Conservation (phyloP, 1,284 basidiomycete genomes). For the Athelia psychrophila region DNA sequence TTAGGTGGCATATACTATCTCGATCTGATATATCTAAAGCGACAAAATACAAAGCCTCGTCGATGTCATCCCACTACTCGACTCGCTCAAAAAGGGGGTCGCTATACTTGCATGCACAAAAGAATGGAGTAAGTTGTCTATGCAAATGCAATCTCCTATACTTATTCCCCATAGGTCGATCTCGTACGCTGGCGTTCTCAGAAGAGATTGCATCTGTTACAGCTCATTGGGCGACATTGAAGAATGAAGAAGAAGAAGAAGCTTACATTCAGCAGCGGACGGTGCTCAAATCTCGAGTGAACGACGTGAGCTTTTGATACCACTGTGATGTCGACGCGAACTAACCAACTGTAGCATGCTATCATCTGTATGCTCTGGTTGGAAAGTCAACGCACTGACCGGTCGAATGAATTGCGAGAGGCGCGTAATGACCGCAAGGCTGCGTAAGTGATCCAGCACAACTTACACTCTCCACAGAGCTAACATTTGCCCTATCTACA, state of each 20-base stretch:
- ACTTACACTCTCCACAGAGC: slow-evolving; percentile 2
- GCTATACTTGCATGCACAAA: not conserved
- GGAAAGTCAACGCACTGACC: slow-evolving; percentile 4
- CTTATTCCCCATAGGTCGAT: too few relatives aligned
- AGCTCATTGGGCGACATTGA: too few relatives aligned
- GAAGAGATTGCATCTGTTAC: too few relatives aligned
- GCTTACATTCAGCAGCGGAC: too few relatives aligned
- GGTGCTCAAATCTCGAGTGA: too few relatives aligned
- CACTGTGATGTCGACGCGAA: not conserved
- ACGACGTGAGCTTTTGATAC: too few relatives aligned
- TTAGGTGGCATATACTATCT: not conserved
- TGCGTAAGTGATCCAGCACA: not conserved
- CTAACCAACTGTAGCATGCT: not conserved
- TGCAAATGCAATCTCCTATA: not conserved
- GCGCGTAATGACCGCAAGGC: slow-evolving; percentile 13
- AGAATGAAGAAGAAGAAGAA: too few relatives aligned
- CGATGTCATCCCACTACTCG: not conserved
- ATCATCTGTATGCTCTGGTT: not conserved
- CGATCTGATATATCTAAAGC: not conserved
- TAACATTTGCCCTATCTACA: slow-evolving; percentile 8
- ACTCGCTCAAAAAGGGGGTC: not conserved
- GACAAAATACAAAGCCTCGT: not conserved
- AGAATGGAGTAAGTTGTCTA: too few relatives aligned
- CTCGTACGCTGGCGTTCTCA: too few relatives aligned
- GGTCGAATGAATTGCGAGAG: slow-evolving; percentile 12